Evolutionary conservation across 441 rosid species (phyloP), one percentile per base, ranked within the genome.

Genomic region (Capsella rubella): DNA sequence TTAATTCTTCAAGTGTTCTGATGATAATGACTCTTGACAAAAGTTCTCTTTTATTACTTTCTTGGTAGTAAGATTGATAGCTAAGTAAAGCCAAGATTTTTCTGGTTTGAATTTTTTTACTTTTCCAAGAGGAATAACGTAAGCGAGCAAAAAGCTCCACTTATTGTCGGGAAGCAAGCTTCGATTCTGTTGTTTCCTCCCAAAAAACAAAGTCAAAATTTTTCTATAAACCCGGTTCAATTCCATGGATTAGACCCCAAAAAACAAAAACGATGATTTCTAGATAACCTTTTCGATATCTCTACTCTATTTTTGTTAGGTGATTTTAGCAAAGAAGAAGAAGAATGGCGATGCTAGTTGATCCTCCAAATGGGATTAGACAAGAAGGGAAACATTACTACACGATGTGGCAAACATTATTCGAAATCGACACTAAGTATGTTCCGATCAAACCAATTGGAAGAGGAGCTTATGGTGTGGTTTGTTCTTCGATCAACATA

Each of bases 361-460:
- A 89, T 58, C 93, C 93, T 47, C 93, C 93, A n/a, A 85, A 84
- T 77, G 93, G 91, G 67, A 69, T 83, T 2, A 72, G 28, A 60
- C 72, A 77, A 14, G 12, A 47, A 72, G 89, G 89, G 71, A 89
- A 87, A 80, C 91, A 89, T 76, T 87, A 85, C 65, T 89, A 84
- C 77, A 68, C 87, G 5, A 87, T 89, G 91, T 87, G 91, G 93
- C 88, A 85, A 65, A 85, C 88, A 15, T 78, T 89, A 74, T 87
- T 87, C 32, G 93, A 88, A 83, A 83, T 88, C 53, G 93, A 88
- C 50, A 85, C 88, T 0, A 88, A 88, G 82, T 88, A 88, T 37
- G 83, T 89, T 42, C 91, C 91, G 0, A 87, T 89, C 79, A 89
- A 87, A 76, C 88, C 93, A 0, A 85, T 89, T 28, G 93, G 93